Percentiles rank a stretch among this genome's conserved stretches.
Conservation (phyloP, 768 basidiomycete species). For the Gymnopilus dilepis region DNA sequence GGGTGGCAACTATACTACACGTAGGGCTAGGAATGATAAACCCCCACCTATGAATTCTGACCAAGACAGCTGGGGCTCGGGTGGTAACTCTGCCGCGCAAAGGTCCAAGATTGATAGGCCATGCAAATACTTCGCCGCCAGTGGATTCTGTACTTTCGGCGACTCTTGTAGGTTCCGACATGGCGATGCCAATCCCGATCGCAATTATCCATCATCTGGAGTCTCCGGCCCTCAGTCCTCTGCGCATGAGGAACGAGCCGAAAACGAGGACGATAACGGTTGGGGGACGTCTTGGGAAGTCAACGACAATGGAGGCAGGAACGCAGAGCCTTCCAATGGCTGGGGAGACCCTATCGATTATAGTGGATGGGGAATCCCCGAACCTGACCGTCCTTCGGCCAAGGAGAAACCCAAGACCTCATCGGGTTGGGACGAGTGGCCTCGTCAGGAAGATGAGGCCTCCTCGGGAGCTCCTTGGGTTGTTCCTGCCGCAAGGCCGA, state of each 20-base stretch:
- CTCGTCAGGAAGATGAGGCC: constrained; percentile 3
- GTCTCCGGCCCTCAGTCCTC: constrained; percentile 13
- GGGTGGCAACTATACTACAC: too few species aligned
- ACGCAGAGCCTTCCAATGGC: background rate
- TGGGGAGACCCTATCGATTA: constrained; percentile 12
- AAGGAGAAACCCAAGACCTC: constrained; percentile 2
- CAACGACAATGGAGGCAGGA: background rate
- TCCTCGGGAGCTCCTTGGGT: constrained; percentile 5
- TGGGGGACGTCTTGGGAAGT: constrained; percentile 17
- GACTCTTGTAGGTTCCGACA: constrained; percentile 32
- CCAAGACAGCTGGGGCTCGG: constrained; percentile 13
- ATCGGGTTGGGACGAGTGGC: background rate
- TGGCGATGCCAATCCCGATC: constrained; percentile 5
- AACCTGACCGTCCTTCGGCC: constrained; percentile 8
- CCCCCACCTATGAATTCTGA: background rate
- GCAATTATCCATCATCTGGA: constrained; percentile 11
- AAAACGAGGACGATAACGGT: constrained; percentile 21
- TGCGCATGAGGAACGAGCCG: constrained; percentile 7
- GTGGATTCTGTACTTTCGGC: constrained; percentile 26
- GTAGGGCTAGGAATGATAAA: too few species aligned
- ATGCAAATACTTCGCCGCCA: constrained; percentile 27
- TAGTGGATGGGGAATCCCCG: constrained; percentile 19
- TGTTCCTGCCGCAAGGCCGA: background rate
- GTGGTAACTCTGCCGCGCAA: background rate
- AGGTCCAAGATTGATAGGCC: constrained; percentile 23